Conservation (phyloP, 371 early-diverging fungal genomes). For the Mortierella sp. region DNA sequence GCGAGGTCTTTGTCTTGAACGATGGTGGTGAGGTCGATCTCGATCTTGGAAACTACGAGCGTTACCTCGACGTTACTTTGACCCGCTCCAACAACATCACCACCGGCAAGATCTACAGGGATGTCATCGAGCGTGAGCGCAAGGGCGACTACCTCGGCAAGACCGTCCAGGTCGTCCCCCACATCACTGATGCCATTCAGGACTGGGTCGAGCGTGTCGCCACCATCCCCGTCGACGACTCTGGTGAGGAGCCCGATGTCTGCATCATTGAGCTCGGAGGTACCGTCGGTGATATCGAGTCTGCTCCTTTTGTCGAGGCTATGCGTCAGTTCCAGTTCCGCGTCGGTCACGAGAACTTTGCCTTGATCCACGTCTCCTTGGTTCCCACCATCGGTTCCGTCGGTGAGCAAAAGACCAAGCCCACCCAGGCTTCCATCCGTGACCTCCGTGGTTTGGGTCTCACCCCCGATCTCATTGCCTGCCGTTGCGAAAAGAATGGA, state of each 20-base stretch:
- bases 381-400: constrained; percentile 98
- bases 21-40: constrained; percentile 99
- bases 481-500: constrained; percentile 85
- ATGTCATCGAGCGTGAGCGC: constrained; percentile 96
- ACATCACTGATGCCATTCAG: constrained; percentile 98
- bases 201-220: constrained; percentile 97
- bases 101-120: constrained; percentile 98
- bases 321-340: constrained; percentile 99
- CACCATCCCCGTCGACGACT: constrained; percentile 86
- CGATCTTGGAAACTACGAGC: constrained; percentile 99
- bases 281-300: constrained; percentile 99
- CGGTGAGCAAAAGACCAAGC: constrained; percentile 99
- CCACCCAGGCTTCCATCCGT: constrained; percentile 96
- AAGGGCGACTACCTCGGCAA: constrained; percentile 98
- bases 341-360: constrained; percentile 98
- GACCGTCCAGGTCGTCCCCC: constrained; percentile 99
- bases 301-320: constrained; percentile 98
- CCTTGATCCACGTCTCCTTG: constrained; percentile 97
- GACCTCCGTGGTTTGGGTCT: constrained; percentile 97
- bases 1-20: constrained; percentile 99
- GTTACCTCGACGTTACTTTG: constrained; percentile 95
- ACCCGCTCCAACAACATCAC: constrained; percentile 98
- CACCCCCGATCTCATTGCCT: constrained; percentile 98
- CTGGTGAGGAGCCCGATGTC: constrained; percentile 93
- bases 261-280: constrained; percentile 99